Conservation (phyloP, 2,329 filamentous ascomycete species). For the Tolypocladium pustulatum region DNA sequence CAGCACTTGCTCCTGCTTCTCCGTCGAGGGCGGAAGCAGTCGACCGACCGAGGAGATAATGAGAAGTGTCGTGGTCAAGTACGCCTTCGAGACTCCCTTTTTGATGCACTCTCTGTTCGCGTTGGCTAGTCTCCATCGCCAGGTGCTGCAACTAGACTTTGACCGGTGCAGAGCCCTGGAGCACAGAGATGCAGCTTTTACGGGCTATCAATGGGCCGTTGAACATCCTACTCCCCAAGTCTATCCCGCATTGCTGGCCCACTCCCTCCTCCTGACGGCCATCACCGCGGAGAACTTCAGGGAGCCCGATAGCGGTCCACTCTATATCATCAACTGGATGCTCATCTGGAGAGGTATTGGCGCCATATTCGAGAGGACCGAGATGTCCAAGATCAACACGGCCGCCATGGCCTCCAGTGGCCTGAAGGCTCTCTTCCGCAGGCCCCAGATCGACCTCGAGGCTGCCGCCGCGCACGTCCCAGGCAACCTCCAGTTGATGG, state of each 20-base stretch:
- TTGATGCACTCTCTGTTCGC: constrained; percentile 45
- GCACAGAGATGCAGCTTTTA: constrained; percentile 39
- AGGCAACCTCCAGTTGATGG: constrained; percentile 36
- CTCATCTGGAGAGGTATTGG: constrained; percentile 42
- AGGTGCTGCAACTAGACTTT: constrained; percentile 26
- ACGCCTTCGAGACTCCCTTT: constrained; percentile 41
- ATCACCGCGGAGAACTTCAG: constrained; percentile 41
- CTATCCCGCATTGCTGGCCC: constrained; percentile 38
- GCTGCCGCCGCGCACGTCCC: constrained; percentile 31
- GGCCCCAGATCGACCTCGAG: constrained; percentile 37
- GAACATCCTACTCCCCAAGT: constrained; percentile 32
- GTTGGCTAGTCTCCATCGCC: constrained; percentile 38
- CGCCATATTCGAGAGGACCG: constrained; percentile 30
- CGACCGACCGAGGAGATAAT: constrained; percentile 30
- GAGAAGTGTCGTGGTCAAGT: constrained; percentile 33
- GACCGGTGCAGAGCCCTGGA: constrained; percentile 25
- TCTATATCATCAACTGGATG: constrained; percentile 47
- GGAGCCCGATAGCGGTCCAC: constrained; percentile 29
- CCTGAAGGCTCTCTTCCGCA: constrained; percentile 34
- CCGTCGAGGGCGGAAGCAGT: constrained; percentile 24
- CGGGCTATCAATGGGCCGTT: constrained; percentile 41
- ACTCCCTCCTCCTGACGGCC: constrained; percentile 40
- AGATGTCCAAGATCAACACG: constrained; percentile 4
- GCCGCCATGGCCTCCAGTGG: constrained; percentile 25
- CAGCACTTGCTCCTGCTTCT: constrained; percentile 34